Percentiles rank a stretch among this genome's conserved stretches.
phyloP scores from a whole-genome alignment of 78 protist genomes.

The Pigoraptor vietnamica region DNA sequence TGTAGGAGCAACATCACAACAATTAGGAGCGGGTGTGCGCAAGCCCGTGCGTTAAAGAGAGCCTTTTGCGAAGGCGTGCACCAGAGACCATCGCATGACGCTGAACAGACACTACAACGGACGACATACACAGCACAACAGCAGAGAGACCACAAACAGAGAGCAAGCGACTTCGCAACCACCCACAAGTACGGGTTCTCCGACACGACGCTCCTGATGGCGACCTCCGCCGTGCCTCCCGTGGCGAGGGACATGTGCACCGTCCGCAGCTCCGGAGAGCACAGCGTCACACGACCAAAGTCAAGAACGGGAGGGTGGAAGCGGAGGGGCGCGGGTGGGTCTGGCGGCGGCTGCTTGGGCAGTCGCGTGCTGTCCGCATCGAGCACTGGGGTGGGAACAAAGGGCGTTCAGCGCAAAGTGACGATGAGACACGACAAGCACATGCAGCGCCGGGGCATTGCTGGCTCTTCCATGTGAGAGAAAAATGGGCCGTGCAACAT shows the following conservation, averaged over 20 bases:
- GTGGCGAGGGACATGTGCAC: not conserved
- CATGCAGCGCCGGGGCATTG: too few species aligned
- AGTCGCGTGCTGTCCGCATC: not conserved
- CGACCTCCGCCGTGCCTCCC: not conserved
- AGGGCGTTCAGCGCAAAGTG: too few species aligned
- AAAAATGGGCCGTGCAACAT: not conserved
- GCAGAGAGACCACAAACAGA: not conserved
- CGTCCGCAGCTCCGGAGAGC: not conserved
- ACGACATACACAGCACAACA: not conserved
- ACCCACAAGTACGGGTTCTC: not conserved
- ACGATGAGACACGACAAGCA: too few species aligned
- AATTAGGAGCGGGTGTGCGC: not conserved
- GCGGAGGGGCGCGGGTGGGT: not conserved
- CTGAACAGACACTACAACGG: too few species aligned
- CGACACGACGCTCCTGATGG: not conserved
- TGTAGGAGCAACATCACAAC: not conserved
- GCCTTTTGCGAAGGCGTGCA: too few species aligned
- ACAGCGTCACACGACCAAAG: not conserved
- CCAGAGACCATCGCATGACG: too few species aligned
- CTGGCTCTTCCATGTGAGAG: too few species aligned
- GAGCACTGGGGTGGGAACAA: too few species aligned
- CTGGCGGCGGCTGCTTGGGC: not conserved
- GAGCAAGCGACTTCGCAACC: too few species aligned
- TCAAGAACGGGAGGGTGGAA: not conserved
- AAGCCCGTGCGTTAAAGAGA: too few species aligned